phyloP scores from a whole-genome alignment of 2,329 filamentous ascomycete species.

The Akanthomyces uredinophilus region DNA sequence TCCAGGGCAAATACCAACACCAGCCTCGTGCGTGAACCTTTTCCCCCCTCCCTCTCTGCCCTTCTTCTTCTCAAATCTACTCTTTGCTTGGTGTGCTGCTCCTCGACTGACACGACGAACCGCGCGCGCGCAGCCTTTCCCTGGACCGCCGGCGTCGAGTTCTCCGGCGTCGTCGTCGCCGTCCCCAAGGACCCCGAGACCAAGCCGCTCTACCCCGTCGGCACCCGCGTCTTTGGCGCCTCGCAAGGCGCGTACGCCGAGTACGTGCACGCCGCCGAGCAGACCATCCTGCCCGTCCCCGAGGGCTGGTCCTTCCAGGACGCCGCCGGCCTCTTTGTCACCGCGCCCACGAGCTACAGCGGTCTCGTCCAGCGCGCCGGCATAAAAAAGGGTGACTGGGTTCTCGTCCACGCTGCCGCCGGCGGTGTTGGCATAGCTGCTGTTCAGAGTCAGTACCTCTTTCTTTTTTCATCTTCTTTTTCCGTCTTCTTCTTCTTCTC shows the following conservation, averaged over 20 bases:
- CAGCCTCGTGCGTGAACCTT: constrained; percentile 61
- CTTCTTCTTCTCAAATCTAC: no score
- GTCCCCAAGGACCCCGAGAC: constrained; percentile 47
- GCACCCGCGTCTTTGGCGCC: constrained; percentile 81
- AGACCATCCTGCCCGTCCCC: constrained; percentile 66
- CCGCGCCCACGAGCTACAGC: constrained; percentile 83
- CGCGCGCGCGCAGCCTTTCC: constrained; percentile 55
- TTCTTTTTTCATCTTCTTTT: no score
- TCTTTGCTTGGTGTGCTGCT: background rate
- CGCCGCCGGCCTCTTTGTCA: constrained; percentile 85
- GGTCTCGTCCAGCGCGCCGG: constrained; percentile 73
- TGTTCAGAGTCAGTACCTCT: constrained; percentile 57
- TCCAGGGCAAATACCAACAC: constrained; percentile 91
- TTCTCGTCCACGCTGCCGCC: constrained; percentile 87
- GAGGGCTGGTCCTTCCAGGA: constrained; percentile 77
- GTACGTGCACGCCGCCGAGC: constrained; percentile 62
- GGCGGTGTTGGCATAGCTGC: constrained; percentile 88
- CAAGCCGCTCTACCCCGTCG: constrained; percentile 57
- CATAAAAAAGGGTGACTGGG: constrained; percentile 74
- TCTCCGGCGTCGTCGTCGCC: constrained; percentile 70
- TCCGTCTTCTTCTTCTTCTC: no score
- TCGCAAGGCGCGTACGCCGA: constrained; percentile 83
- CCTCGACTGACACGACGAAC: background rate
- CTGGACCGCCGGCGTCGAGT: constrained; percentile 84
- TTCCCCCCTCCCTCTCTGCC: background rate